A percentile compares a stretch with the other conserved stretches of the same genome.
Conservation (phyloP, 495 filamentous ascomycete genomes). For the Recurvomyces mirabilis region DNA sequence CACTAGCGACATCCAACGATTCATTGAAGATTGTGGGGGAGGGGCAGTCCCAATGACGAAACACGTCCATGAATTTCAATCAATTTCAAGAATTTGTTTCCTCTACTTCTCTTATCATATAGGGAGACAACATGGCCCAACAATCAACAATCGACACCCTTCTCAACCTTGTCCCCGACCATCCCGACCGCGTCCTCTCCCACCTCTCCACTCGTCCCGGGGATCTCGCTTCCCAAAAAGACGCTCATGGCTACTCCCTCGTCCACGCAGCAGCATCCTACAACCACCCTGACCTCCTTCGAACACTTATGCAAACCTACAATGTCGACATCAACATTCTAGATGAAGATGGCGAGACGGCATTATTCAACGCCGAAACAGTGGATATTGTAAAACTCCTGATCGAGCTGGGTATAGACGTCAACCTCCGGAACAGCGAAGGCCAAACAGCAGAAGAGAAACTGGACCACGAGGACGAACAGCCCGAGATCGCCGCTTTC, state of each 20-base stretch:
- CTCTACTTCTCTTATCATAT: too few relatives aligned
- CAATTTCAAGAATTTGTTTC: too few relatives aligned
- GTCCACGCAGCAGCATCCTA: conserved; percentile 90
- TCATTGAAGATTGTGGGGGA: too few relatives aligned
- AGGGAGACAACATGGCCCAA: background rate
- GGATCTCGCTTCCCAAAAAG: conserved; percentile 27
- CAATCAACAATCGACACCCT: conserved; percentile 32
- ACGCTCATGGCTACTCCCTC: conserved; percentile 57
- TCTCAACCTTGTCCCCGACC: conserved; percentile 31
- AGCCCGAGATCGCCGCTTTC: conserved; percentile 23
- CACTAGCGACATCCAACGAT: too few relatives aligned
- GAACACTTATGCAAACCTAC: conserved; percentile 64
- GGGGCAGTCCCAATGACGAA: too few relatives aligned
- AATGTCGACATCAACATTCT: conserved; percentile 64
- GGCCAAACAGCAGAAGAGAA: conserved; percentile 35
- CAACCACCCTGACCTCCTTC: conserved; percentile 69
- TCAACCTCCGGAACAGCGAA: conserved; percentile 26
- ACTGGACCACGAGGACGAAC: conserved; percentile 36
- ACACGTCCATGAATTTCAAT: too few relatives aligned
- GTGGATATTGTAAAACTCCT: conserved; percentile 66
- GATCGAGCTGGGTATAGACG: conserved; percentile 66
- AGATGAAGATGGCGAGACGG: conserved; percentile 85
- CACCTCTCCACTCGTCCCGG: conserved; percentile 27
- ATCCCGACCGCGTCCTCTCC: conserved; percentile 24
- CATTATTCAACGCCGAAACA: conserved; percentile 74